Percentiles rank a stretch among this genome's conserved stretches.
Conservation (phyloP, 2,329 filamentous ascomycete species). For the Fusarium austroafricanum region DNA sequence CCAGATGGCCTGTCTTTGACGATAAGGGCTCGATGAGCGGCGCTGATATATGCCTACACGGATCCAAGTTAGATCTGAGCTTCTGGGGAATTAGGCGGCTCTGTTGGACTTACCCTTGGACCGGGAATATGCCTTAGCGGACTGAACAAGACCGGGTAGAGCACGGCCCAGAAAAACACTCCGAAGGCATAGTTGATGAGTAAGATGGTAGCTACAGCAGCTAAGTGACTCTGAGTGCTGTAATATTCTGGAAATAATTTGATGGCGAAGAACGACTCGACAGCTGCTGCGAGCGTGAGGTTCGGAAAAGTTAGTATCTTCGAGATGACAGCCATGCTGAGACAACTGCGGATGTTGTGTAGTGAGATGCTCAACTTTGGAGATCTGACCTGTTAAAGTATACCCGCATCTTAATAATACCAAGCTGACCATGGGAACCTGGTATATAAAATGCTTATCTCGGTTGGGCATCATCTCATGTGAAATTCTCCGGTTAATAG, state of each 20-base stretch:
- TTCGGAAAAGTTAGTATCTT: constrained; percentile 28
- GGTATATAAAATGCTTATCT: background rate
- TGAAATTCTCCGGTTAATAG: background rate
- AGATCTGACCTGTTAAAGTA: background rate
- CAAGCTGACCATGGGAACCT: background rate
- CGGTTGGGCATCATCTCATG: background rate
- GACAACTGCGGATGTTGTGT: background rate
- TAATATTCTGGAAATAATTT: constrained; percentile 44
- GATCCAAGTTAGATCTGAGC: background rate
- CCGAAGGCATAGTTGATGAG: constrained; percentile 39
- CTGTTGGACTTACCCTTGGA: constrained; percentile 25
- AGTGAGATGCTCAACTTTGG: background rate
- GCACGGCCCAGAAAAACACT: constrained; percentile 27
- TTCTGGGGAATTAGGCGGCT: background rate
- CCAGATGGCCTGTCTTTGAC: constrained; percentile 41
- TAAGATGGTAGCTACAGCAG: constrained; percentile 20
- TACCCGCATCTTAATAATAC: background rate
- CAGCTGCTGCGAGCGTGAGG: constrained; percentile 33
- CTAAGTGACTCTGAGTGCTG: constrained; percentile 24
- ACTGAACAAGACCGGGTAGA: constrained; percentile 40
- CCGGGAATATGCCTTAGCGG: constrained; percentile 40
- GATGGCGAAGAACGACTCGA: constrained; percentile 45
- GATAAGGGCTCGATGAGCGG: constrained; percentile 27
- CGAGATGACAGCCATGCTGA: constrained; percentile 30
- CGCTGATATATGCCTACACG: constrained; percentile 33